phyloP scores from a whole-genome alignment of 2,329 filamentous ascomycete genomes.

The Colletotrichum cuscutae region DNA sequence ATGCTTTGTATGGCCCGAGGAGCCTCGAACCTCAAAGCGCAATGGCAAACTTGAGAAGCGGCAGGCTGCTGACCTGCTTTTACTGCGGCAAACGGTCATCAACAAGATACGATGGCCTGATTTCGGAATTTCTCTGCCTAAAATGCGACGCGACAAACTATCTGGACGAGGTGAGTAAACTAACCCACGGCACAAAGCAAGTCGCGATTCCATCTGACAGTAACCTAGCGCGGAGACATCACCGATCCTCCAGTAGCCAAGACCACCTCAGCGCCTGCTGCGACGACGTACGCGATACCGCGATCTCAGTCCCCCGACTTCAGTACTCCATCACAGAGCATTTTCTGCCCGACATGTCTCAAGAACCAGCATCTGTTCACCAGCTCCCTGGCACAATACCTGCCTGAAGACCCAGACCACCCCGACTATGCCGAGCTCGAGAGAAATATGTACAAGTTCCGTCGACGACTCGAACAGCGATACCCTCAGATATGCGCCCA shows the following conservation, averaged over 20 bases:
- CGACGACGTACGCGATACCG: constrained; percentile 59
- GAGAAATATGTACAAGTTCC: constrained; percentile 75
- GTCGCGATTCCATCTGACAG: background rate
- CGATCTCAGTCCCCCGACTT: constrained; percentile 49
- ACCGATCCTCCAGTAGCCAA: constrained; percentile 81
- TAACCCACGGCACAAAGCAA: background rate
- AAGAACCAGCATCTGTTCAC: constrained; percentile 90
- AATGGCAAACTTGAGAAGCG: constrained; percentile 56
- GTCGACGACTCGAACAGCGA: constrained; percentile 77
- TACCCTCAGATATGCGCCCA: constrained; percentile 90
- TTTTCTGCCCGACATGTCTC: constrained; percentile 81
- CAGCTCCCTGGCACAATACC: constrained; percentile 81
- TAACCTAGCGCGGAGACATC: constrained; percentile 80
- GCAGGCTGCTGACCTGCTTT: constrained; percentile 74
- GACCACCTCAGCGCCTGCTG: constrained; percentile 55
- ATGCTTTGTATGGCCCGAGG: constrained; percentile 28
- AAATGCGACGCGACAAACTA: constrained; percentile 89
- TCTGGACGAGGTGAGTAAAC: constrained; percentile 77
- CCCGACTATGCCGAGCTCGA: constrained; percentile 77
- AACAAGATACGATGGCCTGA: constrained; percentile 65
- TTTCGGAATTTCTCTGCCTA: constrained; percentile 77
- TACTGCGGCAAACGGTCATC: constrained; percentile 81
- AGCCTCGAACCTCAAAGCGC: constrained; percentile 9
- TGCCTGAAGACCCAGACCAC: constrained; percentile 72
- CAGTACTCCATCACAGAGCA: constrained; percentile 45